phyloP scores from a whole-genome alignment of 2,329 filamentous ascomycete genomes.

The Beauveria medogensis region DNA sequence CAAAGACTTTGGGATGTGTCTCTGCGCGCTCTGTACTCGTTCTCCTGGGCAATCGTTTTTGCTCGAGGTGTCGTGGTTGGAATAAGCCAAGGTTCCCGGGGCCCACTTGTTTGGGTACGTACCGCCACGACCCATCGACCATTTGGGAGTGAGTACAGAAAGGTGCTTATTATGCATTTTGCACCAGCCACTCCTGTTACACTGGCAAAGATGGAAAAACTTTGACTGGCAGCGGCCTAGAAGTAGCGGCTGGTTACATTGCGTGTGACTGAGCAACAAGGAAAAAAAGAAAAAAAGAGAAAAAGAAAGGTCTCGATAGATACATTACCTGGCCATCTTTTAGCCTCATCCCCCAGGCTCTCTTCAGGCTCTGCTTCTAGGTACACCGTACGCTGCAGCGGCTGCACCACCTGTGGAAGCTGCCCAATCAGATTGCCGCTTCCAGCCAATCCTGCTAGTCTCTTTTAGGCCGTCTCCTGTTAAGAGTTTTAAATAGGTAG shows the following conservation, averaged over 20 bases:
- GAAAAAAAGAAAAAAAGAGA: not conserved
- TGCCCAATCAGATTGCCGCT: constrained; percentile 5
- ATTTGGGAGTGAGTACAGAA: not conserved
- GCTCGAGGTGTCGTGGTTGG: constrained; percentile 32
- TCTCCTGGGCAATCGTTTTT: constrained; percentile 30
- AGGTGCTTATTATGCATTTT: not conserved
- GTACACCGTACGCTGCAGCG: not conserved
- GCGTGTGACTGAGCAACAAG: not conserved
- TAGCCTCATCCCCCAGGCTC: not conserved
- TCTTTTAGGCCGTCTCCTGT: not conserved
- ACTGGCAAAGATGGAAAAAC: not conserved
- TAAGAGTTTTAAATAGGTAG: not conserved
- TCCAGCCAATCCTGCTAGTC: constrained; percentile 1
- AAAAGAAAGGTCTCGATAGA: too few relatives aligned
- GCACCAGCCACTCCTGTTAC: not conserved
- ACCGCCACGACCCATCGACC: not conserved
- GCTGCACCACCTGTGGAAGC: not conserved
- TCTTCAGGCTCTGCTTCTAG: not conserved
- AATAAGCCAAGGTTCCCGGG: constrained; percentile 25
- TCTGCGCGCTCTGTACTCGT: constrained; percentile 16
- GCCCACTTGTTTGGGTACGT: constrained; percentile 10
- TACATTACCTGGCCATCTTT: not conserved
- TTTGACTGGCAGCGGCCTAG: not conserved
- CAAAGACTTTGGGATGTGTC: constrained; percentile 14
- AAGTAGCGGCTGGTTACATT: not conserved